Conservation (phyloP, 306 rosid species). For the Lathyrus sativus region DNA sequence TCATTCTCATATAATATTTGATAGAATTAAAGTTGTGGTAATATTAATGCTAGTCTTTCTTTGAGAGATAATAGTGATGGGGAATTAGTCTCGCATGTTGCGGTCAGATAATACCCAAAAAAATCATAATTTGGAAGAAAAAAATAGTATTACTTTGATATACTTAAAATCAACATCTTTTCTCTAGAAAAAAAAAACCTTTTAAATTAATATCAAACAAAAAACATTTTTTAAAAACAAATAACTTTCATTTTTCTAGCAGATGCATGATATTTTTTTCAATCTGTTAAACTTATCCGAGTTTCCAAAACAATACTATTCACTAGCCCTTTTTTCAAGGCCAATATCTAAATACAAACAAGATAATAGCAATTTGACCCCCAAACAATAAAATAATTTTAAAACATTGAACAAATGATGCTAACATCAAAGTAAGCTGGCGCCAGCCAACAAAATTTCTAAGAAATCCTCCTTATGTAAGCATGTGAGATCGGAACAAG, state of each 20-base stretch:
- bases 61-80: too few species aligned
- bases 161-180: too few species aligned
- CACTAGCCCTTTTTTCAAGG: not conserved
- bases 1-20: too few species aligned
- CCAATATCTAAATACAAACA: slow-evolving; percentile 13
- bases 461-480: slow-evolving; percentile 42
- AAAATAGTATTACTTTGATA: too few species aligned
- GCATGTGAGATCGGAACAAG: slow-evolving; percentile 70
- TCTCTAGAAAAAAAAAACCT: too few species aligned
- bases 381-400: not conserved
- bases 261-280: not conserved
- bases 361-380: not conserved
- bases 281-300: not conserved
- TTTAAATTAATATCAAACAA: too few species aligned
- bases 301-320: slow-evolving; percentile 8
- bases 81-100: too few species aligned
- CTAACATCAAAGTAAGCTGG: slow-evolving; percentile 15
- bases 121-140: too few species aligned
- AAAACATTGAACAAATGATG: slow-evolving; percentile 17
- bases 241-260: not conserved
- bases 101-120: too few species aligned
- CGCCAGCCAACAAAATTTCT: not conserved
- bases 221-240: too few species aligned
- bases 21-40: too few species aligned
- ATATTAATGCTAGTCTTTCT: too few species aligned